Conservation (phyloP, 805 yeast genomes). For the Saccharomycopsis sp. region DNA sequence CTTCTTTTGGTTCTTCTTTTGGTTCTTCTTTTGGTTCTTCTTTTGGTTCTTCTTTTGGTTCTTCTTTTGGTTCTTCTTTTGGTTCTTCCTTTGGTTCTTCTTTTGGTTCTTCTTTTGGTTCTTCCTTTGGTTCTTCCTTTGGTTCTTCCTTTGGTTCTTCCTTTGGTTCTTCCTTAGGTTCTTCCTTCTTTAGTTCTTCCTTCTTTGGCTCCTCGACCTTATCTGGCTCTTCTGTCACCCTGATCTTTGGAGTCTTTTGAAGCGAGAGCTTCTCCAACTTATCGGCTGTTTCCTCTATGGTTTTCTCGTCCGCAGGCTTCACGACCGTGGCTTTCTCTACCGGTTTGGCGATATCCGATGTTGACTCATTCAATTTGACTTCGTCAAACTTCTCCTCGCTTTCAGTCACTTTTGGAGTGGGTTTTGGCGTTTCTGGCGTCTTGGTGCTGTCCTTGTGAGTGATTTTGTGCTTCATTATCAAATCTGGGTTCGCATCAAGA, state of each 20-base stretch:
- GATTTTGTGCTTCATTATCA: conserved; percentile 13
- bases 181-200: not conserved
- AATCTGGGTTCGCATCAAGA: conserved; percentile 22
- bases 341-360: not conserved
- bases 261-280: not conserved
- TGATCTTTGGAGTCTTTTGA: conserved; percentile 4
- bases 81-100: conserved; percentile 5
- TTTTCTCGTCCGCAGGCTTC: conserved; percentile 17
- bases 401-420: not conserved
- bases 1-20: conserved; percentile 16
- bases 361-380: conserved; percentile 13
- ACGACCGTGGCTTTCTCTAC: not conserved
- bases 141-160: not conserved
- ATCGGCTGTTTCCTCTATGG: conserved; percentile 15
- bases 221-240: conserved; percentile 5
- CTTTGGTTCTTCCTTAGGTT: not conserved
- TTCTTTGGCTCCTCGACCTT: conserved; percentile 1
- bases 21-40: conserved; percentile 19
- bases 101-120: not conserved
- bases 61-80: conserved; percentile 17
- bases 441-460: conserved; percentile 2
- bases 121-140: conserved; percentile 1
- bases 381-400: conserved; percentile 14
- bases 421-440: not conserved
- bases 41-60: conserved; percentile 8